Evolutionary conservation across 2,329 filamentous ascomycete species (phyloP).

Genomic region (Alternaria brassicae): DNA sequence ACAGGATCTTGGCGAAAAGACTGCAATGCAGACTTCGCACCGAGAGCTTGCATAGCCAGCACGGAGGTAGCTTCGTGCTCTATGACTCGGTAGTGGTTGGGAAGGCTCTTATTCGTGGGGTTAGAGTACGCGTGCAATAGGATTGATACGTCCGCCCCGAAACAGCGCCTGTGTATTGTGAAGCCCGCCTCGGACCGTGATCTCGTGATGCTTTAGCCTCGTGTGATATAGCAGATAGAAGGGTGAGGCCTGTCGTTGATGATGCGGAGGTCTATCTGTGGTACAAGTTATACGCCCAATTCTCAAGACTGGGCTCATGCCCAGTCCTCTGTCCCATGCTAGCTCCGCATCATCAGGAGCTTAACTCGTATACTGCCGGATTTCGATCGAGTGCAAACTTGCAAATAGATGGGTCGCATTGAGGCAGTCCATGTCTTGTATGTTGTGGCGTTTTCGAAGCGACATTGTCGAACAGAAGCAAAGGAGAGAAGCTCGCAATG

Average conservation of each 20-base stretch:
- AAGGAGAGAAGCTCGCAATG: neutral
- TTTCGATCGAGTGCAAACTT: no score
- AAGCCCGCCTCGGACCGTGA: neutral
- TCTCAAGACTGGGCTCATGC: neutral
- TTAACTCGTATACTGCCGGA: no score
- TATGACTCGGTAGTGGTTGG: neutral
- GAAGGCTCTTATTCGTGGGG: neutral
- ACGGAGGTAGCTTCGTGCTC: neutral
- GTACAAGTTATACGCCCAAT: neutral
- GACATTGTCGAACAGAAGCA: no score
- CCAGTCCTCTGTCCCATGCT: neutral
- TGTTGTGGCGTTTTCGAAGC: no score
- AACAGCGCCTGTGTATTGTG: neutral
- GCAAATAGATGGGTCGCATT: no score
- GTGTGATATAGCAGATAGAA: neutral
- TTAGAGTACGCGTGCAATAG: neutral
- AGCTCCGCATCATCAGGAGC: no score
- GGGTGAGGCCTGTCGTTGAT: neutral
- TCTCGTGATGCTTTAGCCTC: neutral
- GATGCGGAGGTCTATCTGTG: neutral
- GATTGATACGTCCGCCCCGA: neutral
- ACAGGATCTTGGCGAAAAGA: neutral
- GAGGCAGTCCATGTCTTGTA: no score
- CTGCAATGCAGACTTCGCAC: neutral
- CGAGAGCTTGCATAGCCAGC: neutral